Percentiles rank a stretch among this genome's conserved stretches.
Evolutionary conservation across 2,329 filamentous ascomycete genomes (phyloP).

Genomic region (Saccharata proteae): DNA sequence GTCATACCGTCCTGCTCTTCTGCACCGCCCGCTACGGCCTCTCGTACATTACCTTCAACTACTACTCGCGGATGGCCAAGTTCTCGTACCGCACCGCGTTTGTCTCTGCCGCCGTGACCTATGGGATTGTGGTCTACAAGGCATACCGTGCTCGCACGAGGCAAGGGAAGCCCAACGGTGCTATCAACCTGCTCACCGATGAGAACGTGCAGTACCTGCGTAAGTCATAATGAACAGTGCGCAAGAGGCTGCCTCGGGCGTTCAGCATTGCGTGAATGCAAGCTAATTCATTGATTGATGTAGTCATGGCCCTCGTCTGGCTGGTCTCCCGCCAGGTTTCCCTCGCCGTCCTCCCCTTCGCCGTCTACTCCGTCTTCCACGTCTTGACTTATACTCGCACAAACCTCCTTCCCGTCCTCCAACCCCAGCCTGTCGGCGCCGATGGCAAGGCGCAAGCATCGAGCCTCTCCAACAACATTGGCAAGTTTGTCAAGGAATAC

Average conservation of each 20-base stretch:
- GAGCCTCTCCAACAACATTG: constrained; percentile 69
- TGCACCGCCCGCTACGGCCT: constrained; percentile 71
- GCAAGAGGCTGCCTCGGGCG: constrained; percentile 5
- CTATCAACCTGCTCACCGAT: constrained; percentile 60
- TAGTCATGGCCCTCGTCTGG: constrained; percentile 92
- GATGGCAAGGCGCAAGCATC: constrained; percentile 45
- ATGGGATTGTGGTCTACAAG: constrained; percentile 98
- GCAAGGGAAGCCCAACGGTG: constrained; percentile 53
- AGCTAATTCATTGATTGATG: constrained; percentile 2
- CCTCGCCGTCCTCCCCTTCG: constrained; percentile 83
- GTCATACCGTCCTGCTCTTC: constrained; percentile 77
- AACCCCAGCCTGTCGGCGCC: constrained; percentile 45
- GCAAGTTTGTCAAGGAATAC: constrained; percentile 92
- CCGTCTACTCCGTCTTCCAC: constrained; percentile 97
- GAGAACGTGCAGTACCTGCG: constrained; percentile 97
- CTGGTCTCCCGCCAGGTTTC: constrained; percentile 72
- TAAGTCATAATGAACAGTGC: constrained; percentile 47
- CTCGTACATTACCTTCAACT: constrained; percentile 84
- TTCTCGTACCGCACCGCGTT: constrained; percentile 88
- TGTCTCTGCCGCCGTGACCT: constrained; percentile 76
- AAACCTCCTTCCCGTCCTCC: constrained; percentile 79
- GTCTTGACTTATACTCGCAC: constrained; percentile 92
- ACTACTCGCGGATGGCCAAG: constrained; percentile 60
- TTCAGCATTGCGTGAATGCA: constrained; percentile 6
- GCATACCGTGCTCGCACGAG: constrained; percentile 77